Percentiles rank a stretch among this genome's conserved stretches.
Conservation (phyloP, 768 basidiomycete genomes). For the Peribolospora kevripleyi region DNA sequence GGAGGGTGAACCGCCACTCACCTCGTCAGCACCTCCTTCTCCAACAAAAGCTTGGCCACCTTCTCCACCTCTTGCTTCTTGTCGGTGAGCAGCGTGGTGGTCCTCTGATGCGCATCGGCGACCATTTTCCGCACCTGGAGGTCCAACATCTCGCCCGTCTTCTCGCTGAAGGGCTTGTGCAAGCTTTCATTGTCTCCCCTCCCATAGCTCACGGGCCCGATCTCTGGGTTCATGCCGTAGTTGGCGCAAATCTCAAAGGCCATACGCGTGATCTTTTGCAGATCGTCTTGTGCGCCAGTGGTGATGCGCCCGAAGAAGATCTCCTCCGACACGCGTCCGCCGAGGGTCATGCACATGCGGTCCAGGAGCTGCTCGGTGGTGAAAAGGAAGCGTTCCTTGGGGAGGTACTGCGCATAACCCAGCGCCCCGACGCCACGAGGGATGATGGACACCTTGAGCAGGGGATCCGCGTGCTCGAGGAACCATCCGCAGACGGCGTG, state of each 20-base stretch:
- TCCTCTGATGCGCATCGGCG: slow-evolving; percentile 57
- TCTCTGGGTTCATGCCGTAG: slow-evolving; percentile 77
- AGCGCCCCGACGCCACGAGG: slow-evolving; percentile 85
- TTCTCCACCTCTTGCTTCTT: slow-evolving; percentile 77
- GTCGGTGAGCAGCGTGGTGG: slow-evolving; percentile 50
- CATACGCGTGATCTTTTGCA: slow-evolving; percentile 94
- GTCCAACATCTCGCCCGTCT: slow-evolving; percentile 84
- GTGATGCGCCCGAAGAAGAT: slow-evolving; percentile 91
- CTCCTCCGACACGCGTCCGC: slow-evolving; percentile 92
- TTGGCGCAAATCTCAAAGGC: slow-evolving; percentile 42
- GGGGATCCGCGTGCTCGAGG: slow-evolving; percentile 84
- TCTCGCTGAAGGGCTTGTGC: slow-evolving; percentile 96
- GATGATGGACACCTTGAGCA: slow-evolving; percentile 84
- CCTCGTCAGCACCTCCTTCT: slow-evolving; percentile 90
- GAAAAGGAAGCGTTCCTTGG: slow-evolving; percentile 82
- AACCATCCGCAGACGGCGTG: slow-evolving; percentile 98
- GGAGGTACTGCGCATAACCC: slow-evolving; percentile 93
- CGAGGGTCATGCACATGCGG: slow-evolving; percentile 94
- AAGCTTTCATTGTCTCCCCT: slow-evolving; percentile 61
- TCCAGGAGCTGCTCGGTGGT: slow-evolving; percentile 86
- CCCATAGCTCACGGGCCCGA: slow-evolving; percentile 83
- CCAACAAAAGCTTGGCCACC: slow-evolving; percentile 66
- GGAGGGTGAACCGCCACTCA: slow-evolving; percentile 22
- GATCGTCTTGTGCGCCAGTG: slow-evolving; percentile 90
- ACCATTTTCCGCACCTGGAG: slow-evolving; percentile 87